Base-by-base conservation (phyloP, 2,329 filamentous ascomycete genomes). In the Thermothelomyces thermophilus region DNA sequence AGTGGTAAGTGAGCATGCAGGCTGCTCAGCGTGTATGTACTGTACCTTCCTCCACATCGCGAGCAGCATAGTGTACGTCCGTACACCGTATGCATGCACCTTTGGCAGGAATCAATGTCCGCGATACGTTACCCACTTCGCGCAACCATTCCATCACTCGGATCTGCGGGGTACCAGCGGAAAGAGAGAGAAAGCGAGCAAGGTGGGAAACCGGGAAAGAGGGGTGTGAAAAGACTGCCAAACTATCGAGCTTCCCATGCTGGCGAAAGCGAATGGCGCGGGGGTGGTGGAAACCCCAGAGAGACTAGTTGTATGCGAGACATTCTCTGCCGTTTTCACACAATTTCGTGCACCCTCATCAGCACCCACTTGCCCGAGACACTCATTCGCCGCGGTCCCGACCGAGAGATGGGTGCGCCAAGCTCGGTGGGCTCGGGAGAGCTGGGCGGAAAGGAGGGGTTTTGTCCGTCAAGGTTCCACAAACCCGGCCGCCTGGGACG, bases 401-500 rank as follows among this genome's bases (percentile, higher is more conserved):
- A 41, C 42, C 42, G 42, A 50, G 24, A 31, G 33, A 34, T 24
- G 13, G n/a, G 20, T 13, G 22, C 19, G 37, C 43, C 43, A 46
- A 42, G 39, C 22, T n/a, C 55, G 46, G 52, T 48, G 45, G 30
- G n/a, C 24, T 53, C 44, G 50, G 45, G 33, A 45, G 39, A 46
- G 48, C 46, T 51, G 47, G 42, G 50, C 45, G 53, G 51, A 39
- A 45, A 45, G 36, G 41, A 46, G 43, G 41, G 33, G 39, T 20
- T 48, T 14, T 47, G 51, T 50, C 51, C 46, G 50, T 52, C 51
- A 53, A 28, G 46, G 57, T 60, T 41, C 48, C 44, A 59, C 57
- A 53, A 53, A 53, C 42, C 54, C 54, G 49, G 47, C 52, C 50
- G 54, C 40, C 28, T 52, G 54, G 52, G 41, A 45, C 54, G 31